Conservation (phyloP, 2,329 filamentous ascomycete genomes). For the Ascochyta clinopodiicola region DNA sequence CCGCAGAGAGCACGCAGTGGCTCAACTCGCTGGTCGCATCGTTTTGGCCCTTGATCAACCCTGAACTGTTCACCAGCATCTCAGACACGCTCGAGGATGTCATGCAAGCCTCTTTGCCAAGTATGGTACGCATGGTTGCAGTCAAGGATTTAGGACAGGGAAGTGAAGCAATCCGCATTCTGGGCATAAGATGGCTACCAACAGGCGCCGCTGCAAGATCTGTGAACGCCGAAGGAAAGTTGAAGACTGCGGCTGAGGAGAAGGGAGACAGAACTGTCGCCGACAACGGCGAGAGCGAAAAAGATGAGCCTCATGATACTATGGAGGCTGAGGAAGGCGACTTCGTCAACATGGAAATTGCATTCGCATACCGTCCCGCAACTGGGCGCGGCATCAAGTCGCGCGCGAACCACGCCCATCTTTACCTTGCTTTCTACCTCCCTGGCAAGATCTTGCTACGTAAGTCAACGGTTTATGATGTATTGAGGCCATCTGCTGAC, state of each 20-base stretch:
- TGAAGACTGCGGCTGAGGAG: conserved; percentile 56
- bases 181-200: conserved; percentile 75
- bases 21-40: conserved; percentile 72
- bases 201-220: conserved; percentile 71
- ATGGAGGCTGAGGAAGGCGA: conserved; percentile 81
- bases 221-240: conserved; percentile 64
- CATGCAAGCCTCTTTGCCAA: conserved; percentile 78
- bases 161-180: conserved; percentile 71
- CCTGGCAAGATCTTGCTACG: conserved; percentile 60
- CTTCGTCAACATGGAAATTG: conserved; percentile 78
- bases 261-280: conserved; percentile 60
- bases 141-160: conserved; percentile 79
- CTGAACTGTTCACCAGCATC: conserved; percentile 72
- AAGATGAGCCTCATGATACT: conserved; percentile 43
- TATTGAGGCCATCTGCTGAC: conserved; percentile 21
- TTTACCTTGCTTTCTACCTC: conserved; percentile 76
- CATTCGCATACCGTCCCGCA: conserved; percentile 73
- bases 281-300: conserved; percentile 50
- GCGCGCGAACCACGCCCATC: conserved; percentile 74
- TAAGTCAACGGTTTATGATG: conserved; percentile 32
- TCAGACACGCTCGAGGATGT: conserved; percentile 78
- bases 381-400: conserved; percentile 65
- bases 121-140: conserved; percentile 74
- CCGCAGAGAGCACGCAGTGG: conserved; percentile 73
- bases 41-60: conserved; percentile 78